phyloP scores from a whole-genome alignment of 108 stramenopile species.

The Fragilaria radians region DNA sequence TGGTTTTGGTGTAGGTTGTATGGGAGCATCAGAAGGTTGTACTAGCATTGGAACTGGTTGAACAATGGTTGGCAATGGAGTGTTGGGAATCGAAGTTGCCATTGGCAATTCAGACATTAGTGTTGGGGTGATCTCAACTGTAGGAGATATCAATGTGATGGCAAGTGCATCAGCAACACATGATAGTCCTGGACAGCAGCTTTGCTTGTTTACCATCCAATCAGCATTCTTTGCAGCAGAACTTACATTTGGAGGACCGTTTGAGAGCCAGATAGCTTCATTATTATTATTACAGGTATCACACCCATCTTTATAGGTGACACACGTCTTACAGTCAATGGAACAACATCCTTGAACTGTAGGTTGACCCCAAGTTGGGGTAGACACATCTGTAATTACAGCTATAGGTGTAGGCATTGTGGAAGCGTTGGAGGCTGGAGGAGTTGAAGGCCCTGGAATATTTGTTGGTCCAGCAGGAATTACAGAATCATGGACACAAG shows the following conservation, averaged over 20 bases:
- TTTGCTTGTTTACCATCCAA: neutral
- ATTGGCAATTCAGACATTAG: neutral
- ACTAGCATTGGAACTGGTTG: no score
- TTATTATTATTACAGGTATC: neutral
- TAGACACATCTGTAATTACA: no score
- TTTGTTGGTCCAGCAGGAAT: constrained; percentile 1
- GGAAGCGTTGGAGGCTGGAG: constrained; percentile 20
- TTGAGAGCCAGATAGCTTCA: neutral
- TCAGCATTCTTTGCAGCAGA: neutral
- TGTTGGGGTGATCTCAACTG: neutral
- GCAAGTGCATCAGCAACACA: constrained; percentile 1
- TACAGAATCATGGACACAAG: constrained; percentile 1
- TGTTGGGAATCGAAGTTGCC: no score
- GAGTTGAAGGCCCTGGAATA: neutral
- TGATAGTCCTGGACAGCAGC: constrained; percentile 11
- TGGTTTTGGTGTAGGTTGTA: no score
- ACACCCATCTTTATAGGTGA: neutral
- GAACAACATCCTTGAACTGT: neutral
- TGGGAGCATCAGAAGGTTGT: no score
- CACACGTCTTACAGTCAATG: neutral
- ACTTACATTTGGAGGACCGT: neutral
- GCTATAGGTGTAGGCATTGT: constrained; percentile 33
- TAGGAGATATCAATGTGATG: neutral
- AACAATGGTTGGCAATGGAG: no score
- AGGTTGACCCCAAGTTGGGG: no score